Evolutionary conservation across 805 yeast species (phyloP).

Genomic region (Candida piceae): DNA sequence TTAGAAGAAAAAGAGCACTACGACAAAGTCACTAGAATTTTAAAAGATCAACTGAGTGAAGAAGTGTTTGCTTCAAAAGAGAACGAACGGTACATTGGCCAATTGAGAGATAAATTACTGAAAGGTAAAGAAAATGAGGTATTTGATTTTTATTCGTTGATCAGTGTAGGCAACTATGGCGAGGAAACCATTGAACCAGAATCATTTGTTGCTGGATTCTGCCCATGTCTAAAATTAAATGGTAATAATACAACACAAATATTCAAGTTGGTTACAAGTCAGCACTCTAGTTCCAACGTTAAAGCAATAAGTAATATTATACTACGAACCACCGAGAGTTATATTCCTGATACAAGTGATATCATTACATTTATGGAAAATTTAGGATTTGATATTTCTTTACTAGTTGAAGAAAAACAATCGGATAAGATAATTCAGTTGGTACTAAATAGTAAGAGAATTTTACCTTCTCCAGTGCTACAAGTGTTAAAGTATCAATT

Average conservation of each 20-base stretch:
- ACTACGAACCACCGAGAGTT: too few relatives aligned
- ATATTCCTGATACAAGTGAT: too few relatives aligned
- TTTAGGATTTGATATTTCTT: conserved; percentile 5
- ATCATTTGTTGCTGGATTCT: too few relatives aligned
- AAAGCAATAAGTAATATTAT: not conserved
- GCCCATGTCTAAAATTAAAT: too few relatives aligned
- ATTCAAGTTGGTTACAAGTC: conserved; percentile 3
- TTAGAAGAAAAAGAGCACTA: conserved; percentile 1
- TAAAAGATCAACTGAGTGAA: conserved; percentile 6
- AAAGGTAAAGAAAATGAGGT: conserved; percentile 8
- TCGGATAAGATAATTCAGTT: not conserved
- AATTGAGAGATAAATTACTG: conserved; percentile 7
- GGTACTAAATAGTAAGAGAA: conserved; percentile 7
- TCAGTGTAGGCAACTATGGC: conserved; percentile 6
- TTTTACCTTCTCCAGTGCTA: conserved; percentile 7
- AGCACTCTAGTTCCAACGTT: not conserved
- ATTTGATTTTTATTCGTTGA: conserved; percentile 13
- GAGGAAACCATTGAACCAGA: too few relatives aligned
- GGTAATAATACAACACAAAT: not conserved
- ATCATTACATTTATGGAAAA: conserved; percentile 3
- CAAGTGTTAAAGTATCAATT: conserved; percentile 11
- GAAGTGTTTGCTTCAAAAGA: conserved; percentile 4
- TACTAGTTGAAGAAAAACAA: not conserved
- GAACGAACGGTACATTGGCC: conserved; percentile 8
- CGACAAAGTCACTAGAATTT: conserved; percentile 4